phyloP scores from a whole-genome alignment of 345 rosid species.

The Ricinus communis region DNA sequence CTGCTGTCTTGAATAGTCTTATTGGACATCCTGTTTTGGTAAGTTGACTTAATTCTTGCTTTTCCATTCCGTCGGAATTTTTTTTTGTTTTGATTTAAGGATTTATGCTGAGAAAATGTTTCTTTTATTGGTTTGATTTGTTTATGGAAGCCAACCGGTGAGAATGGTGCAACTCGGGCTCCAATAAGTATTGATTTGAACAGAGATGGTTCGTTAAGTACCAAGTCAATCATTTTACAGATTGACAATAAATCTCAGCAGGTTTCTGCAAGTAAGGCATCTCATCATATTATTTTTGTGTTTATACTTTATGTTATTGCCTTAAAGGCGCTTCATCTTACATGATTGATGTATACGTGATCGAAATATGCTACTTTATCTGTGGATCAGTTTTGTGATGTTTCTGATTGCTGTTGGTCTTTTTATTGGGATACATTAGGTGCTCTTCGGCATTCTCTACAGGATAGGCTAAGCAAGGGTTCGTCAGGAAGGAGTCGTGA shows the following conservation, averaged over 20 bases:
- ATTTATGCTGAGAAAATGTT: constrained; percentile 8
- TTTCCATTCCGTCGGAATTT: constrained; percentile 10
- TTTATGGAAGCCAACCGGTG: constrained; percentile 88
- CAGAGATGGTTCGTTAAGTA: constrained; percentile 70
- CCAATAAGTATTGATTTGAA: constrained; percentile 74
- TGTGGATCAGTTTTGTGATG: constrained; percentile 16
- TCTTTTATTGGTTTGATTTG: constrained; percentile 2
- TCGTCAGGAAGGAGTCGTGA: constrained; percentile 82
- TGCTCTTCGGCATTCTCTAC: constrained; percentile 88
- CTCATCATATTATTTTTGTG: background rate
- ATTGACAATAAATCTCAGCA: constrained; percentile 90
- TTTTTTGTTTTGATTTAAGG: constrained; percentile 5
- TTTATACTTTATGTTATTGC: constrained; percentile 7
- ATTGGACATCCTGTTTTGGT: constrained; percentile 97
- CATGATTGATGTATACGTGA: constrained; percentile 5
- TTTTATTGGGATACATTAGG: constrained; percentile 40
- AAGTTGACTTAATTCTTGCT: constrained; percentile 31
- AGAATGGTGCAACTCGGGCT: constrained; percentile 98
- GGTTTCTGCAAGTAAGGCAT: constrained; percentile 86
- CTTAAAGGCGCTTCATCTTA: constrained; percentile 1
- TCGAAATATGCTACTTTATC: background rate
- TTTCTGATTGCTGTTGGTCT: constrained; percentile 27
- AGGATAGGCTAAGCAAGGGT: constrained; percentile 87
- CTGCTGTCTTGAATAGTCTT: constrained; percentile 88
- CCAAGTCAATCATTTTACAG: constrained; percentile 73